Conservation (phyloP, 106 monocot species). For the Triglochin maritima region DNA sequence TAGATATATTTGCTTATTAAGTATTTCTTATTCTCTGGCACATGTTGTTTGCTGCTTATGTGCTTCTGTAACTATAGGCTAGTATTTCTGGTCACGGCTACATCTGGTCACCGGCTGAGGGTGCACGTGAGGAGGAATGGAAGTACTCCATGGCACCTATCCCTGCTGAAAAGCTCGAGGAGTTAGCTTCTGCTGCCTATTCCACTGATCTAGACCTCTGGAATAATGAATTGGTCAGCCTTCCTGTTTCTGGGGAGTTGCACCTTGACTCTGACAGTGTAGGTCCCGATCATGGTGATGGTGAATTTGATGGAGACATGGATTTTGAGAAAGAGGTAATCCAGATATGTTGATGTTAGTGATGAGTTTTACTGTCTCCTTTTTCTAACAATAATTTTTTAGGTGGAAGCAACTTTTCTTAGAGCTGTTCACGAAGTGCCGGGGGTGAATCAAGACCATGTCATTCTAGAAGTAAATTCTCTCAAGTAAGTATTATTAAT, state of each 20-base stretch:
- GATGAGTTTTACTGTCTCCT: conserved; percentile 1
- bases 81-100: conserved; percentile 64
- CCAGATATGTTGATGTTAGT: not conserved
- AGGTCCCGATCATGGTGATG: conserved; percentile 38
- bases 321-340: conserved; percentile 95
- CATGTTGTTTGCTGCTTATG: no score
- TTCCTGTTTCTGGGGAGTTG: conserved; percentile 50
- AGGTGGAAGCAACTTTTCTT: conserved; percentile 97
- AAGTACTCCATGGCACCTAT: conserved; percentile 83
- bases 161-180: conserved; percentile 51
- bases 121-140: conserved; percentile 73
- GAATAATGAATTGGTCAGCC: conserved; percentile 30
- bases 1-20: no score
- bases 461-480: conserved; percentile 87
- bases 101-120: conserved; percentile 68
- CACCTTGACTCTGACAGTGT: conserved; percentile 46
- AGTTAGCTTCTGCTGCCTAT: conserved; percentile 19
- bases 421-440: conserved; percentile 46
- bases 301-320: conserved; percentile 48
- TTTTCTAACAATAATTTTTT: conserved; percentile 10
- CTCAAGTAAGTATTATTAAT: conserved; percentile 25
- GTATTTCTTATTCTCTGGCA: no score
- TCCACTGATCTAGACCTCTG: conserved; percentile 36
- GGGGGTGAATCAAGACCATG: conserved; percentile 73
- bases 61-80: conserved; percentile 19